These are phyloP conservation scores for Arbutus unedo DNA, from an alignment of 148 eudicot species.

Conservation along the genomic window DNA sequence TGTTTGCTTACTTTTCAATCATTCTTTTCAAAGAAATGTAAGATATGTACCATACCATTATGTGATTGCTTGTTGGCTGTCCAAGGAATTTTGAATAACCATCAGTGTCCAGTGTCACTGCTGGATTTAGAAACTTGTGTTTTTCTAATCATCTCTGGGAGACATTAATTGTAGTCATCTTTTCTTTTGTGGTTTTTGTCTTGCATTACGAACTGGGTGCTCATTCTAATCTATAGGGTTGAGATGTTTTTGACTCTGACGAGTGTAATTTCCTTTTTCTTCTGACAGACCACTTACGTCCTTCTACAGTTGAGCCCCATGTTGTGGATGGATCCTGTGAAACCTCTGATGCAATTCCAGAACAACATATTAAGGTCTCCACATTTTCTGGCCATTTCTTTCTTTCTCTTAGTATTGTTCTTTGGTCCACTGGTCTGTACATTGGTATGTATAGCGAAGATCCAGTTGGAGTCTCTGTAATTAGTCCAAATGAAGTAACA, in stretches of 20 bases:
- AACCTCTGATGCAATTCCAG: slow-evolving; percentile 24
- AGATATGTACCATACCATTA: not conserved
- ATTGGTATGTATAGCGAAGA: not conserved
- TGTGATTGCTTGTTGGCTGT: slow-evolving; percentile 1
- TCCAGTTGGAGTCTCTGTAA: slow-evolving; percentile 10
- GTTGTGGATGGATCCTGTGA: slow-evolving; percentile 18
- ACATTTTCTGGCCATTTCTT: slow-evolving; percentile 4
- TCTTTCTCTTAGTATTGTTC: not conserved
- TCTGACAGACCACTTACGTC: slow-evolving; percentile 22
- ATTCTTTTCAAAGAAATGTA: not conserved
- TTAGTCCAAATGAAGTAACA: slow-evolving; percentile 2
- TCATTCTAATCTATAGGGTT: not conserved
- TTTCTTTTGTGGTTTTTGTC: not conserved
- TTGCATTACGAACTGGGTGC: not conserved
- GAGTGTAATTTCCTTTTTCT: slow-evolving; percentile 8
- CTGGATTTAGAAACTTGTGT: not conserved
- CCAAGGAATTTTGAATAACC: not conserved
- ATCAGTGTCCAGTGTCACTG: not conserved
- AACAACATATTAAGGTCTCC: slow-evolving; percentile 35
- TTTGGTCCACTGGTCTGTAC: not conserved
- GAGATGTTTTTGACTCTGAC: not conserved
- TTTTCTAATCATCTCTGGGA: not conserved
- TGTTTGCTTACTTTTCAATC: not conserved
- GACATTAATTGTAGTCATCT: not conserved
- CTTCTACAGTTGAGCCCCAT: slow-evolving; percentile 25